Conservation (phyloP, 2,329 filamentous ascomycete genomes). For the Monilinia fructigena region DNA sequence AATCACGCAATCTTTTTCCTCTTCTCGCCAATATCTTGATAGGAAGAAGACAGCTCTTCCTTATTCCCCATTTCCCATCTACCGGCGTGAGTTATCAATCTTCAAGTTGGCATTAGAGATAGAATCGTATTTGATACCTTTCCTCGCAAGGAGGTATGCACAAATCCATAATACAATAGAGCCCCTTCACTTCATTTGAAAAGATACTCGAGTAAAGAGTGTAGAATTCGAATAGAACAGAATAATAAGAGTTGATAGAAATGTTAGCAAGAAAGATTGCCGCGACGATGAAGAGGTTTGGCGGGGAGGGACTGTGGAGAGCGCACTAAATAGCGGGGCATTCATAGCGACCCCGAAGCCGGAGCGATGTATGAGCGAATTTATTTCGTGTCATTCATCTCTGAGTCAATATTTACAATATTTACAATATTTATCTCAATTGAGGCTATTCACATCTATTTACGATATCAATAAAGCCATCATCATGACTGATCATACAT, state of each 20-base stretch:
- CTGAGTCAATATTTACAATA: not conserved
- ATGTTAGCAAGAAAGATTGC: not conserved
- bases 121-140: too few relatives aligned
- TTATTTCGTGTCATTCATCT: slow-evolving; percentile 4
- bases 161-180: too few relatives aligned
- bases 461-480: not conserved
- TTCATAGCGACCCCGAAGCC: not conserved
- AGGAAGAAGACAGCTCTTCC: not conserved
- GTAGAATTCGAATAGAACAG: too few relatives aligned
- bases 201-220: too few relatives aligned
- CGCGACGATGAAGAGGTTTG: not conserved
- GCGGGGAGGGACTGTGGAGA: not conserved
- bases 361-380: slow-evolving; percentile 4
- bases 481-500: slow-evolving; percentile 41
- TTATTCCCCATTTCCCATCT: too few relatives aligned
- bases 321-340: slow-evolving; percentile 8
- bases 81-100: not conserved
- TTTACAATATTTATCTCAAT: slow-evolving; percentile 4
- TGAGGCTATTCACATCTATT: slow-evolving; percentile 10
- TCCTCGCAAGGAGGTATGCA: too few relatives aligned
- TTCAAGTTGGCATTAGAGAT: not conserved
- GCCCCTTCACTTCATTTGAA: too few relatives aligned
- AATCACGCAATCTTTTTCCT: not conserved
- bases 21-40: not conserved
- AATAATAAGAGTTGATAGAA: not conserved